Percentiles rank a stretch among this genome's conserved stretches.
Evolutionary conservation across 1,139 yeast genomes (phyloP).

Genomic region (Kurtzmaniella quercitrusa): DNA sequence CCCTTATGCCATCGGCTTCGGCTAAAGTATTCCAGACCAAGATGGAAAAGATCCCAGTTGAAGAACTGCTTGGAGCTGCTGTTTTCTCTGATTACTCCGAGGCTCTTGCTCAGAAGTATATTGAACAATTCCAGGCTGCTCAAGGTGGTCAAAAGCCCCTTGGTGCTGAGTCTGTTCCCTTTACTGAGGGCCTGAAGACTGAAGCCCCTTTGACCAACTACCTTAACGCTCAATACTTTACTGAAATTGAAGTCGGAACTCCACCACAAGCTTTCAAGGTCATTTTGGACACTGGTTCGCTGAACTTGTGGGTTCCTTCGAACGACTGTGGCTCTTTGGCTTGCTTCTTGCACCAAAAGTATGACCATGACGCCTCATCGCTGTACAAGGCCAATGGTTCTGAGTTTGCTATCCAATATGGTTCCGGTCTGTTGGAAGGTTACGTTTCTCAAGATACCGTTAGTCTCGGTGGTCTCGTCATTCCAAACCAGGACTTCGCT

Average conservation of each 20-base stretch:
- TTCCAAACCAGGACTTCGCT: conserved; percentile 88
- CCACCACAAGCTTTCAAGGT: conserved; percentile 92
- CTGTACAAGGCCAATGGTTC: conserved; percentile 84
- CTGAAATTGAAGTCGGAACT: conserved; percentile 86
- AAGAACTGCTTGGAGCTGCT: conserved; percentile 57
- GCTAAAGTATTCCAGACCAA: conserved; percentile 64
- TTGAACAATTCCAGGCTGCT: conserved; percentile 48
- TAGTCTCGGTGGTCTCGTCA: conserved; percentile 75
- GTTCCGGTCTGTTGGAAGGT: conserved; percentile 90
- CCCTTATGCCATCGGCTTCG: conserved; percentile 44
- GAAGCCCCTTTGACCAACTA: conserved; percentile 84
- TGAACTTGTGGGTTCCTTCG: conserved; percentile 96
- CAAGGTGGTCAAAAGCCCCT: conserved; percentile 18
- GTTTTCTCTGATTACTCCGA: conserved; percentile 61
- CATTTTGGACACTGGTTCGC: conserved; percentile 90
- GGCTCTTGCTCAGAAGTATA: conserved; percentile 72
- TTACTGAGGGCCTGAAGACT: conserved; percentile 25
- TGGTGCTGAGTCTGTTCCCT: conserved; percentile 40
- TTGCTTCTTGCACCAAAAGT: conserved; percentile 87
- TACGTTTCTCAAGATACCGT: conserved; percentile 82
- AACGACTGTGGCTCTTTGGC: conserved; percentile 87
- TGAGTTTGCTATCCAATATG: conserved; percentile 80
- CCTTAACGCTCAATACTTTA: conserved; percentile 89
- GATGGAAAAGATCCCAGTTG: conserved; percentile 59
- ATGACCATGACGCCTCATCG: conserved; percentile 75